Conservation (phyloP, 78 protist species). For the Dictyostelium intermedium region DNA sequence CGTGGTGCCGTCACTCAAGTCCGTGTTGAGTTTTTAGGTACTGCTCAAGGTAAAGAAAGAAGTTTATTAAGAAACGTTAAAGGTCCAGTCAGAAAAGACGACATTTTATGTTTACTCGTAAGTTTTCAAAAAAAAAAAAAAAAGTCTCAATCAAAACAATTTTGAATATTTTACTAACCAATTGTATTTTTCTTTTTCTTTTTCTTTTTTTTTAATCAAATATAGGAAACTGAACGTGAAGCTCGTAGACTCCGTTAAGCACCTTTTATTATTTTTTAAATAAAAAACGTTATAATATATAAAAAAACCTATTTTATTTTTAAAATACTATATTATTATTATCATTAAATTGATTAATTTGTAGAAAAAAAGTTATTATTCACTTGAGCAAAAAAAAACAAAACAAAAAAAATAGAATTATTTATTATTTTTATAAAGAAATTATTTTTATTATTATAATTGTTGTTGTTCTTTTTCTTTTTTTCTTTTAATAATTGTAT, state of each 20-base stretch:
- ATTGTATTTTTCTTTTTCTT: no score
- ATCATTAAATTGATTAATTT: not conserved
- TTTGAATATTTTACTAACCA: not conserved
- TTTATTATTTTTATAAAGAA: not conserved
- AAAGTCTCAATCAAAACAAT: not conserved
- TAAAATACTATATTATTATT: not conserved
- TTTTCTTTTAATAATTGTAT: not conserved
- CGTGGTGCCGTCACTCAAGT: conserved; percentile 95
- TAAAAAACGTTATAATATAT: not conserved
- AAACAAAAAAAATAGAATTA: not conserved
- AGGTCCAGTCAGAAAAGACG: conserved; percentile 93
- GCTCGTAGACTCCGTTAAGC: conserved; percentile 93
- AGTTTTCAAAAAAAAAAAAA: not conserved
- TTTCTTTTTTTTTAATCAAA: not conserved
- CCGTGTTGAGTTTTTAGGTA: conserved; percentile 90
- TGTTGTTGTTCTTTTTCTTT: not conserved
- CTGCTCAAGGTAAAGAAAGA: conserved; percentile 76
- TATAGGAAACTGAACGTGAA: conserved; percentile 94
- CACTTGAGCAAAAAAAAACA: not conserved
- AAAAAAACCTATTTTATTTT: not conserved
- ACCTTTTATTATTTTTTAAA: not conserved
- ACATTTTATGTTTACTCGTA: conserved; percentile 88
- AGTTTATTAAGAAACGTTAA: conserved; percentile 91
- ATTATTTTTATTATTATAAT: not conserved
- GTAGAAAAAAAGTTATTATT: not conserved